Evolutionary conservation across 139 green algal genomes (phyloP), one percentile per base, ranked within the genome.

Genomic region (Chlorella sp.): DNA sequence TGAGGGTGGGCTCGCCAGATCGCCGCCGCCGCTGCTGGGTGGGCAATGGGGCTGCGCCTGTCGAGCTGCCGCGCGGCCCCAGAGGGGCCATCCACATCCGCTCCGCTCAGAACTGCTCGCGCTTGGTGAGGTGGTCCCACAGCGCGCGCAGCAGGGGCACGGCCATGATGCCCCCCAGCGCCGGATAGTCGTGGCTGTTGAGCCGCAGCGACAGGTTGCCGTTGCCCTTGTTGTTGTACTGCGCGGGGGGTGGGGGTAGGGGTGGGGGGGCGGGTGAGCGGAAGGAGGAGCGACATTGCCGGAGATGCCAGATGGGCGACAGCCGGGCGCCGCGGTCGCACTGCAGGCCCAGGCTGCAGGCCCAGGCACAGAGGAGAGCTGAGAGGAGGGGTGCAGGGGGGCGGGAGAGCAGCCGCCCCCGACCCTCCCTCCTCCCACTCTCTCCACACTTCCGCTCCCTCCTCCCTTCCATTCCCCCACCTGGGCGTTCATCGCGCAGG

Each of bases 181-280:
- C 46, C 23, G 74, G 73, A 45, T 82, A 81, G 71, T 85, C 79
- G 45, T 85, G 74, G 55, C 63, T 78, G 42, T 77, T 84, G 8
- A 85, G 31, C 25, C 74, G 67, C 73, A 79, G 62, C 9, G 67
- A 51, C 38, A 79, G 38, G 48, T 73, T n/a, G 14, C 46, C 46
- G 14, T 17, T 55, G 46, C 46, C 46, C 46, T 55, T 55, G 46
- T 17, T 55, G 46, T 55, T 55, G 14, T 55, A 55, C 46, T 55
- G 46, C 46, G 14, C 17, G 14, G 14, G 14, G 14, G 46, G 46
- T 55, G 46, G 14, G 14, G 17, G 14, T 55, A n/a, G n/a, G 50
- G 33, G 1, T 31, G 62, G 25, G 21, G 67, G 67, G 21, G 19
- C 1, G 46, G 9, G 67, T 40, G 19, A 27, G 64, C 36, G 42